A percentile compares a stretch with the other conserved stretches of the same genome.
Conservation (phyloP, 2,329 filamentous ascomycete species). For the Cryphonectria nitschkei region DNA sequence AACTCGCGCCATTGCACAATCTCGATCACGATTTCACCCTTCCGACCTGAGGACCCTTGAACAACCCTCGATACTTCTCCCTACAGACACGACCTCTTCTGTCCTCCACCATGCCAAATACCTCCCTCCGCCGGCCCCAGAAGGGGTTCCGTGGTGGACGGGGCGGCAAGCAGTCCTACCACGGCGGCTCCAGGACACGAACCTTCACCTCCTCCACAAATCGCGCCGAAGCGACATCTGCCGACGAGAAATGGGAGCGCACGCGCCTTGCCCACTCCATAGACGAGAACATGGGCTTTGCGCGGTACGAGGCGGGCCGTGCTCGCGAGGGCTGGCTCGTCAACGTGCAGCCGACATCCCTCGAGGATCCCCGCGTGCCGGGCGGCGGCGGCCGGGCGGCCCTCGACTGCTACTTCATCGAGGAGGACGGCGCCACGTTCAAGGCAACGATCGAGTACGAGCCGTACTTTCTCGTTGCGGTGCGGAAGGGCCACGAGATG, state of each 20-base stretch:
- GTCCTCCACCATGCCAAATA: slow-evolving; percentile 59
- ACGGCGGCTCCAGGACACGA: slow-evolving; percentile 69
- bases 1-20: slow-evolving; percentile 1
- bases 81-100: slow-evolving; percentile 1
- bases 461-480: slow-evolving; percentile 92
- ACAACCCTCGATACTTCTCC: neutral
- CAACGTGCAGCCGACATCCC: slow-evolving; percentile 87
- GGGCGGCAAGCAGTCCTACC: slow-evolving; percentile 68
- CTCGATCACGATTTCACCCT: neutral
- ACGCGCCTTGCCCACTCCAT: slow-evolving; percentile 82
- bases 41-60: neutral
- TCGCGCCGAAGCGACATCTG: slow-evolving; percentile 81
- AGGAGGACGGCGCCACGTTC: slow-evolving; percentile 85
- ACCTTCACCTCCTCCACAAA: slow-evolving; percentile 79
- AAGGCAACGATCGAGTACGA: slow-evolving; percentile 97
- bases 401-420: slow-evolving; percentile 96
- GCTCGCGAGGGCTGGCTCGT: slow-evolving; percentile 87
- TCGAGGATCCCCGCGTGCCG: slow-evolving; percentile 82
- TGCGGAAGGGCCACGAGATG: slow-evolving; percentile 82
- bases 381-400: slow-evolving; percentile 87
- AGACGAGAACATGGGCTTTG: slow-evolving; percentile 94
- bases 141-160: slow-evolving; percentile 63
- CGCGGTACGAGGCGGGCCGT: slow-evolving; percentile 85
- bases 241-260: slow-evolving; percentile 91
- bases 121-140: slow-evolving; percentile 61